Base-by-base conservation (phyloP, 2,329 filamentous ascomycete genomes). In the Gaeumannomyces tritici region DNA sequence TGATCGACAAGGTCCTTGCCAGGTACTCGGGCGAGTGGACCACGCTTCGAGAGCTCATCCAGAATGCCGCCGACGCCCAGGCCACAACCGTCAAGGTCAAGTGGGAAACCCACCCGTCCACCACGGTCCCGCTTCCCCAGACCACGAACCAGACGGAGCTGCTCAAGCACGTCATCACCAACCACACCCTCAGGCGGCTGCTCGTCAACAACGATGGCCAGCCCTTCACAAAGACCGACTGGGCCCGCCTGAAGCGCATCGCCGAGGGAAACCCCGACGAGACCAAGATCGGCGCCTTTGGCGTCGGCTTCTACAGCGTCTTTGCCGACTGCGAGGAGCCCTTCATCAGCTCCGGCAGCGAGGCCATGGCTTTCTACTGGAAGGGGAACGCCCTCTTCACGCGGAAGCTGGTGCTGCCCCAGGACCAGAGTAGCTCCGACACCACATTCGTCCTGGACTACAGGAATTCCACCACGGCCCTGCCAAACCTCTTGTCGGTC, bases 321-420 rank as follows among this genome's bases (percentile, higher is more conserved):
- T 99, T 99, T 73, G 91, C 95, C 65, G 95, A 99, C 73, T 99
- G 93, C 73, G 96, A 99, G 75, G 92, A 97, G 69, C 95, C 95
- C 0, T 98, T 99, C 71, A 90, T 99, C 66, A 95, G 91, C 67
- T 98, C 93, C 0, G 95, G 95, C 0, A 85, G 83, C 65, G 88
- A 96, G 75, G 93, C 92, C 51, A 97, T 99, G 91, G 93, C 93
- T 0, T 99, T 99, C 72, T 99, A 97, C 78, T 99, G 95, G 96
- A 98, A 97, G 74, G 93, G 90, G n/a, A 98, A 98, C 73, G 91
- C 91, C 6, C 82, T 99, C 1, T 98, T 96, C 73, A 99, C 96
- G 28, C 89, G 93, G 69, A 90, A 91, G 68, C 82, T 95, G 27
- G 86, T 87, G 67, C 77, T 97, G 9, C 86, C 89, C 1, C 80